Evolutionary conservation across 768 basidiomycete genomes (phyloP), one percentile per base, ranked within the genome.

Genomic region (Calocybe gangraenosa): DNA sequence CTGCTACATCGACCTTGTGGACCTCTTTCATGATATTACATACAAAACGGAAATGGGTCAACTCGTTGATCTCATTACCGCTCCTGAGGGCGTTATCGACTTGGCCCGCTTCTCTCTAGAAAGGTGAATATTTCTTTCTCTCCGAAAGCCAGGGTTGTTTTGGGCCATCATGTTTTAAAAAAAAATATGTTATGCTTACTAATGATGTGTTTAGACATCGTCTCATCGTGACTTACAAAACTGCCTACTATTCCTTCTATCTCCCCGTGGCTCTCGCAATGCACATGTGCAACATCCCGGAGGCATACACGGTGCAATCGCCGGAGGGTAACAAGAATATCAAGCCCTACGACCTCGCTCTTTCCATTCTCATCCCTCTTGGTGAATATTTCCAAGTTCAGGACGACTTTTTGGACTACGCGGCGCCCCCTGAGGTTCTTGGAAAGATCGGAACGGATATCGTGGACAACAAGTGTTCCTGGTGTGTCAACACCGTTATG

Each of bases 351-450:
- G 76, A 82, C 34, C 62, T 81, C 52, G 87, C 94, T 0, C 70
- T 79, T 30, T 75, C 79, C 36, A 93, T 99, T 62, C 79, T 98
- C 33, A 68, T 98, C 44, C 90, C 90, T 3, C 76, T 98, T 46
- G 95, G 95, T 38, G 93, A 96, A 65, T 99, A 98, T 69, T 98
- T 98, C 82, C 95, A 99, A 67, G 77, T 95, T 48, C 95, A 99
- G 66, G 95, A 98, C 62, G 95, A 98, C 67, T 97, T 84, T 67
- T 80, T 98, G 57, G 96, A 99, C 65, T 96, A 81, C 62, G 84
- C 87, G 15, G 92, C 85, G 3, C 79, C 88, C 7, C 91, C 92
- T 0, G 92, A 93, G 66, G 76, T 87, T 55, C 87, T 97, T 41
- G 95, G 95, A 37, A 98, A 99, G 70, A 82, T 99, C 48, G 96